phyloP scores from a whole-genome alignment of 176 grass and related monocot genomes.

The Pharus latifolius region DNA sequence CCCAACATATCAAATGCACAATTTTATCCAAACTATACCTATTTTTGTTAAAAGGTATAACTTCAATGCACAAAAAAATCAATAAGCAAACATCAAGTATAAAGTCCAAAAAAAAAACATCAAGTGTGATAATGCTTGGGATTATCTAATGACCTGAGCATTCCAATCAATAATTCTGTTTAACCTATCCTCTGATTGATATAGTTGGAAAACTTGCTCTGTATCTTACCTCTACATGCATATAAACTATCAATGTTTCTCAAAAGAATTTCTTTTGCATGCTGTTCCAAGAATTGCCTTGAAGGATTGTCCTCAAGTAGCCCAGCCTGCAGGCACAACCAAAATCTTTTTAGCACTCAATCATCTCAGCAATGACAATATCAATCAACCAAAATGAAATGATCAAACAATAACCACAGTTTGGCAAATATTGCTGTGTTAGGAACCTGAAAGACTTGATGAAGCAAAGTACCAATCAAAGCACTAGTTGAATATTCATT shows the following conservation, averaged over 20 bases:
- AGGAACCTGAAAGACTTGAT: conserved; percentile 98
- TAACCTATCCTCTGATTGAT: background rate
- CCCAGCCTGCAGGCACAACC: conserved; percentile 46
- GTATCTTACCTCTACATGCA: conserved; percentile 63
- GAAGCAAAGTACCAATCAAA: conserved; percentile 90
- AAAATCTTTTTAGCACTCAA: background rate
- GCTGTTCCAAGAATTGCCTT: conserved; percentile 58
- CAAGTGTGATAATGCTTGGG: background rate
- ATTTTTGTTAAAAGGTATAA: background rate
- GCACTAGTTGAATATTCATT: conserved; percentile 65
- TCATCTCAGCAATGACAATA: background rate
- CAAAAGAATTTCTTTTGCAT: conserved; percentile 59
- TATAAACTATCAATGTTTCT: conserved; percentile 90
- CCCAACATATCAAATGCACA: background rate
- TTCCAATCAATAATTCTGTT: background rate
- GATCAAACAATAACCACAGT: background rate
- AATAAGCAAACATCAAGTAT: background rate
- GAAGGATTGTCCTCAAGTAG: conserved; percentile 63
- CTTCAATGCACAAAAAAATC: background rate
- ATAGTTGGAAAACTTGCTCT: background rate
- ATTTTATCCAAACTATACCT: background rate
- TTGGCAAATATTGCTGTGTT: background rate
- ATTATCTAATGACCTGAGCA: background rate
- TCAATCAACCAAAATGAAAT: conserved; percentile 14
- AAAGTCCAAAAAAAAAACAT: background rate